Percentiles rank a stretch among this genome's conserved stretches.
These are phyloP conservation scores for Candida anutae DNA, from an alignment of 1,139 yeast genomes.

Conservation along the genomic window DNA sequence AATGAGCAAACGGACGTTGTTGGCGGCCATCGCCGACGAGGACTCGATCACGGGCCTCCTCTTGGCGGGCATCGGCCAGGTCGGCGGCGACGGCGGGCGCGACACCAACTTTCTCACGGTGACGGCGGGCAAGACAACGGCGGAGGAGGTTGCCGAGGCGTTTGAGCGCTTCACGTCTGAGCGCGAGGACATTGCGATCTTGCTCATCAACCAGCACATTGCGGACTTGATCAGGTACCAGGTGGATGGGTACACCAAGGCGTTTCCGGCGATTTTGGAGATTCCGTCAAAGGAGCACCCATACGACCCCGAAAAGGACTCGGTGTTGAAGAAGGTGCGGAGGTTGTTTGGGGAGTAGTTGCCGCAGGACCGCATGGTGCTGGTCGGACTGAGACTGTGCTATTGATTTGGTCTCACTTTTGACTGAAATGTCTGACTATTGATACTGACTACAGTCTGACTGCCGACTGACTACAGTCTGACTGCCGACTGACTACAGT, in stretches of 20 bases:
- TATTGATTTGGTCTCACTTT: no score
- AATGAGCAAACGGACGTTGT: slow-evolving; percentile 61
- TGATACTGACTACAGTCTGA: no score
- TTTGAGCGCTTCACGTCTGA: slow-evolving; percentile 68
- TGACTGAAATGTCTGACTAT: no score
- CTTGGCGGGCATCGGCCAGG: slow-evolving; percentile 93
- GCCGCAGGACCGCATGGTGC: neutral
- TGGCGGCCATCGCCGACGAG: slow-evolving; percentile 95
- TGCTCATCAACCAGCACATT: slow-evolving; percentile 87
- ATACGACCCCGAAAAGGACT: slow-evolving; percentile 96
- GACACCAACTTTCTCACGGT: slow-evolving; percentile 79
- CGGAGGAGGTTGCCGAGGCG: slow-evolving; percentile 66
- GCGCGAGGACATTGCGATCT: slow-evolving; percentile 87
- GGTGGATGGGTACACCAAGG: slow-evolving; percentile 79
- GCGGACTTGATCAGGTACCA: slow-evolving; percentile 83
- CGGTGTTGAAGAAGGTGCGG: slow-evolving; percentile 88
- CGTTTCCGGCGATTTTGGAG: slow-evolving; percentile 94
- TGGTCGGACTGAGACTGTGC: no score
- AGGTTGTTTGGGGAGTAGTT: slow-evolving; percentile 82
- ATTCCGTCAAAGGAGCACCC: slow-evolving; percentile 99
- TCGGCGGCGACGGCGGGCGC: slow-evolving; percentile 52
- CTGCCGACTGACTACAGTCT: no score
- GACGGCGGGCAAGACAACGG: slow-evolving; percentile 69
- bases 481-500: no score
- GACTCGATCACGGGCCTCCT: slow-evolving; percentile 95